These are phyloP conservation scores for Pseudocercospora musae DNA, from an alignment of 2,329 filamentous ascomycete genomes.

Conservation along the genomic window DNA sequence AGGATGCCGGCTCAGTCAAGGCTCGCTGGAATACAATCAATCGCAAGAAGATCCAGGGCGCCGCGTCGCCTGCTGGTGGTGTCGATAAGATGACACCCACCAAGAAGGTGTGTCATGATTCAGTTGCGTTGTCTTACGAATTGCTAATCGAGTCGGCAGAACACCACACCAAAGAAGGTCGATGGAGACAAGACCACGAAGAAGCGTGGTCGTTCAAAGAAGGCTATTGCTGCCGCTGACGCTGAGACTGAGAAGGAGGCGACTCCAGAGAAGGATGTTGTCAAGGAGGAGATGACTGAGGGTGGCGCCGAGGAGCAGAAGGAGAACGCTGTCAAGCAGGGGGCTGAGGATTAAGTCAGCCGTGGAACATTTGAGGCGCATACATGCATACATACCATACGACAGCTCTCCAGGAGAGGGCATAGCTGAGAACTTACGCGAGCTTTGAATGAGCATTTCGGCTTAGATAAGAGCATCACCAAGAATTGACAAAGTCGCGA, in stretches of 20 bases:
- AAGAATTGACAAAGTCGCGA: no score
- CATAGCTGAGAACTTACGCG: not conserved
- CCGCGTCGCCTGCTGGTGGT: not conserved
- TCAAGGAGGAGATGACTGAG: not conserved
- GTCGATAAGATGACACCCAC: not conserved
- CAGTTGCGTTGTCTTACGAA: not conserved
- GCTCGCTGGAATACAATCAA: constrained; percentile 5
- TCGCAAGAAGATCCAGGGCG: constrained; percentile 1
- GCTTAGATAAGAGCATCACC: not conserved
- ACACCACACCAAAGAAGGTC: not conserved
- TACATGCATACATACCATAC: not conserved
- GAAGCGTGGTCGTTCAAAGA: not conserved
- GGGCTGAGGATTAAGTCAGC: not conserved
- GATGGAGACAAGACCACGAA: not conserved
- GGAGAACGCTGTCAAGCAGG: not conserved
- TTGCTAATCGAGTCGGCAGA: not conserved
- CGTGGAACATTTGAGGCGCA: not conserved
- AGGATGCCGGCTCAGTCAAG: not conserved
- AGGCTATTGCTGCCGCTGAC: not conserved
- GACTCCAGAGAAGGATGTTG: not conserved
- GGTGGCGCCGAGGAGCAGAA: not conserved
- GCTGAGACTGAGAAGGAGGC: not conserved
- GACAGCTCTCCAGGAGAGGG: not conserved
- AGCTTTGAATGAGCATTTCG: not conserved
- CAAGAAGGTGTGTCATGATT: not conserved